Percentiles rank a stretch among this genome's conserved stretches.
Evolutionary conservation across 805 yeast genomes (phyloP).

Genomic region (Lachancea meyersii): DNA sequence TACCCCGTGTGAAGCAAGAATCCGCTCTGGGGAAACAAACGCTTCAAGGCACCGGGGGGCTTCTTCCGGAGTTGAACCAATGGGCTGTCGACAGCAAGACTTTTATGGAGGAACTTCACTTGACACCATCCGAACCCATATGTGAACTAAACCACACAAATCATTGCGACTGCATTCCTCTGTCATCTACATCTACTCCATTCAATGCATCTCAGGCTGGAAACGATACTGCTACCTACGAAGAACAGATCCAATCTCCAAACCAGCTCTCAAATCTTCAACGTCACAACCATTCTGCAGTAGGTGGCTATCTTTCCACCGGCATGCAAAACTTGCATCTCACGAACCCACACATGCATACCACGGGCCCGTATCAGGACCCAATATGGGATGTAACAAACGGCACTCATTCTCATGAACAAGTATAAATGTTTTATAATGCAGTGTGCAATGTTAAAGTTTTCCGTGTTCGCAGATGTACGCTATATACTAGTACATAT

Average conservation of each 20-base stretch:
- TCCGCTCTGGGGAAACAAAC: not conserved
- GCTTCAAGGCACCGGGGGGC: not conserved
- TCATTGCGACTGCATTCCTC: constrained; percentile 2
- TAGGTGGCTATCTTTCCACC: not conserved
- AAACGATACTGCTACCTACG: not conserved
- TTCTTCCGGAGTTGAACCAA: not conserved
- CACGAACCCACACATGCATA: constrained; percentile 1
- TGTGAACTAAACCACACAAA: constrained; percentile 5
- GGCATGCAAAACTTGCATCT: constrained; percentile 3
- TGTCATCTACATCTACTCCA: not conserved
- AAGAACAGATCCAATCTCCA: not conserved
- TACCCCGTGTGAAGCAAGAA: constrained; percentile 11
- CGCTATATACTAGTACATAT: not conserved
- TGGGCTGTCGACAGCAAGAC: not conserved
- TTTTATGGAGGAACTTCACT: constrained; percentile 6
- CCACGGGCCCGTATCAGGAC: not conserved
- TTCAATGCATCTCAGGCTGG: not conserved
- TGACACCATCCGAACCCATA: not conserved
- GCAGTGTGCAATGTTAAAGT: not conserved
- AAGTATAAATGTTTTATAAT: constrained; percentile 5
- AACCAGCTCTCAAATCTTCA: not conserved
- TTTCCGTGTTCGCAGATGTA: not conserved
- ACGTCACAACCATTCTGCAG: not conserved
- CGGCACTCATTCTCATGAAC: constrained; percentile 6
- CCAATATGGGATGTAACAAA: not conserved